Evolutionary conservation across 352 stramenopile genomes (phyloP), one percentile per base, ranked within the genome.

Genomic region (Phytophthora citricola): DNA sequence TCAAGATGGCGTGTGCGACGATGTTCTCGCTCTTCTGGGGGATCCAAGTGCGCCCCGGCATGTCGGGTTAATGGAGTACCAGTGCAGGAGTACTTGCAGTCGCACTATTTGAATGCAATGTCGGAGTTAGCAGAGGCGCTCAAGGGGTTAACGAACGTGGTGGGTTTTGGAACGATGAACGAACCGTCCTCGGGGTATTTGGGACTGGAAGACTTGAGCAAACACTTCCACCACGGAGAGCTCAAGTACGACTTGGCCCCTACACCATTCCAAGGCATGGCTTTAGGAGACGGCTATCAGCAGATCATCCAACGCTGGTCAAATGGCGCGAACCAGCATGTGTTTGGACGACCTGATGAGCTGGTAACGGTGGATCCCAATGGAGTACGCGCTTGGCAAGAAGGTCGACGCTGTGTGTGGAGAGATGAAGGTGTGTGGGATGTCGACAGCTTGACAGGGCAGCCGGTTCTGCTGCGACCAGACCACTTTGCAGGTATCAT

Each of bases 1-100:
- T 93, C 63, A 97, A 97, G 49, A 85, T 96, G 58, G 91, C 82
- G 4, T 85, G 79, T 57, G 90, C 88, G 5, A 97, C 91, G 15
- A 97, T 98, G 92, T 97, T 96, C 52, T 97, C 90, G 31, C 75
- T 98, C 0, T 98, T 97, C 63, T 98, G 76, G 68, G 89, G 92
- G 92, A 17, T 64, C 83, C 38, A 70, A 74, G 11, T 86, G 90
- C 32, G 90, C 92, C 4, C 91, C 90, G 8, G 63, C 53, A 5
- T 93, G 88, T 58, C 61, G 63, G n/a, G 71, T 97, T 1, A 78
- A 94, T 40, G 84, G 79, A 9, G 63, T 93, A 26, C 81, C 78
- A 12, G 90, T 97, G 43, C 92, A 98, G 60, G 73, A 88, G 39
- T 97, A 81, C 64, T 73, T 98, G 14, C 92, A 98, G 74, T 85